Evolutionary conservation across 2,329 filamentous ascomycete species (phyloP).

Genomic region (Podosphaera fusca): DNA sequence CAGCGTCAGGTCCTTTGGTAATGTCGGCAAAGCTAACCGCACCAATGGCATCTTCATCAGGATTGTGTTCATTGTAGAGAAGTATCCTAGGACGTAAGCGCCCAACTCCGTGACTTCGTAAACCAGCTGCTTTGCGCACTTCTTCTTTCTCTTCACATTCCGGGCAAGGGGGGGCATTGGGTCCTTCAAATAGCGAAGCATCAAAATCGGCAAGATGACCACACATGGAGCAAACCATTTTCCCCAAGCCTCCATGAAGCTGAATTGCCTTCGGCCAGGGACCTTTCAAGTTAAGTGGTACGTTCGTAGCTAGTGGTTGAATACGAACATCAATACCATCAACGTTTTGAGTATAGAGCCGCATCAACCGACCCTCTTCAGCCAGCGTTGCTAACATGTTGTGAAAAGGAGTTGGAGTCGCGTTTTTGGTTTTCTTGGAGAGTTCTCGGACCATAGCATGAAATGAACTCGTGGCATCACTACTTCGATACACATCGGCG

Average conservation of each 20-base stretch:
- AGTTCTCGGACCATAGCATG: conserved; percentile 90
- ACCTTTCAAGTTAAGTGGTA: conserved; percentile 61
- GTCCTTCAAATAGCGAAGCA: conserved; percentile 57
- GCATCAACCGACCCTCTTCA: conserved; percentile 63
- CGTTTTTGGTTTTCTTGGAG: conserved; percentile 52
- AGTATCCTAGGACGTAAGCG: conserved; percentile 80
- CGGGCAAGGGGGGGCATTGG: conserved; percentile 57
- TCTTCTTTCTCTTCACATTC: conserved; percentile 53
- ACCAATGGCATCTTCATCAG: conserved; percentile 88
- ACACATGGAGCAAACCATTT: conserved; percentile 96
- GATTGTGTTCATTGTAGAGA: conserved; percentile 91
- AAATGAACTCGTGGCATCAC: conserved; percentile 69
- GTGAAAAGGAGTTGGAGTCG: conserved; percentile 73
- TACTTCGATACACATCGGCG: conserved; percentile 88
- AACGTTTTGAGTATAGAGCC: conserved; percentile 91
- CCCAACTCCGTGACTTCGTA: conserved; percentile 83
- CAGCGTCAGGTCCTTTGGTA: conserved; percentile 63
- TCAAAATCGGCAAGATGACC: conserved; percentile 54
- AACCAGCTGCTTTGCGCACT: conserved; percentile 55
- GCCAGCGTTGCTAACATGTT: conserved; percentile 80
- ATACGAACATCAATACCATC: conserved; percentile 82
- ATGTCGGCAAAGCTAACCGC: conserved; percentile 73
- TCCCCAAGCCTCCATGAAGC: conserved; percentile 75
- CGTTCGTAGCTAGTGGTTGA: conserved; percentile 52
- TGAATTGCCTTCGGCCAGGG: conserved; percentile 90